Conservation (phyloP, 805 yeast species). For the Blastobotrys peoriensis region DNA sequence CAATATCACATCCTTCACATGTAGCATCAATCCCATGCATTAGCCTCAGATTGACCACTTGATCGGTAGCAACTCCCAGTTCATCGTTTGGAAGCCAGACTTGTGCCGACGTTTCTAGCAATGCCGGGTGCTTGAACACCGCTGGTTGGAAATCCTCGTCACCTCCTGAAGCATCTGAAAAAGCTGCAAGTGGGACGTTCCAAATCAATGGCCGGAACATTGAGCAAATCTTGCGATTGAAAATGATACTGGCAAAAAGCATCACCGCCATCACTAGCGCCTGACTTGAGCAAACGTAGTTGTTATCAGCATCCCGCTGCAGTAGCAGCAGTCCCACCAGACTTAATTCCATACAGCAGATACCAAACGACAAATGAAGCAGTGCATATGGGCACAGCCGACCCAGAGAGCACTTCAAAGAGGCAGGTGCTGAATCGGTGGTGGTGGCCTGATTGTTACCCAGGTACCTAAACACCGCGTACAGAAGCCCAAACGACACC, state of each 20-base stretch:
- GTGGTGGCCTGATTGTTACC: conserved; percentile 43
- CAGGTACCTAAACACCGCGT: conserved; percentile 65
- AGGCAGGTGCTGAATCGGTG: conserved; percentile 13
- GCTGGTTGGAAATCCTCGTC: background rate
- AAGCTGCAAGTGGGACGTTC: conserved; percentile 33
- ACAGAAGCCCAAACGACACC: conserved; percentile 50
- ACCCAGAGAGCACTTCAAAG: conserved; percentile 39
- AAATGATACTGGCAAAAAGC: conserved; percentile 48
- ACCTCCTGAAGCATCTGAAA: too few relatives aligned
- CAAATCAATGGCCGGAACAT: conserved; percentile 35
- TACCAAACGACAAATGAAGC: conserved; percentile 70
- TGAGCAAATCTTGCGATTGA: conserved; percentile 47
- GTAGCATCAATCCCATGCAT: conserved; percentile 21
- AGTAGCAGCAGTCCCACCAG: conserved; percentile 69
- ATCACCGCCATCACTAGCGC: conserved; percentile 49
- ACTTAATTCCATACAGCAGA: conserved; percentile 75
- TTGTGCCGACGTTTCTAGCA: conserved; percentile 27
- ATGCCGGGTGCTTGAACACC: conserved; percentile 29
- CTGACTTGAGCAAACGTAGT: conserved; percentile 40
- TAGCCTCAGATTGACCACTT: conserved; percentile 14
- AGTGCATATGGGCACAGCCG: conserved; percentile 67
- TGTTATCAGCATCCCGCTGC: conserved; percentile 44
- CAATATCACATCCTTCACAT: conserved; percentile 24
- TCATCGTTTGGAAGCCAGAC: conserved; percentile 43
- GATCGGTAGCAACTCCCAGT: conserved; percentile 33